Conservation (phyloP, 208 protist species). For the Willaertia magna region DNA sequence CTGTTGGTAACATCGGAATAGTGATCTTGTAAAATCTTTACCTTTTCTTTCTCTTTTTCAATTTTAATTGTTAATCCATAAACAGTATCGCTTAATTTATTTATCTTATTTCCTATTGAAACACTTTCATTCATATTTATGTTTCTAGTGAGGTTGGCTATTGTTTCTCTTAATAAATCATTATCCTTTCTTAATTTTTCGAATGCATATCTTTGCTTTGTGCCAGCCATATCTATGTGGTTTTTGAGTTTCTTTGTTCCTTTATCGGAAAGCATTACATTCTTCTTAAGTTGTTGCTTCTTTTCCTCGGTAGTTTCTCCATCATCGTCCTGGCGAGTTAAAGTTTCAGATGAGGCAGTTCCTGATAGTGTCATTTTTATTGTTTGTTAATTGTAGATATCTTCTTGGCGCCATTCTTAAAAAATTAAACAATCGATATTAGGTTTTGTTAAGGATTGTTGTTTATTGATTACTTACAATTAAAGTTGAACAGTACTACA, state of each 20-base stretch:
- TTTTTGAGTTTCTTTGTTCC: not conserved
- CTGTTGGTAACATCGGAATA: conserved; percentile 50
- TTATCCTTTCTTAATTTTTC: not conserved
- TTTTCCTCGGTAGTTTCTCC: not conserved
- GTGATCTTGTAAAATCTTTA: conserved; percentile 36
- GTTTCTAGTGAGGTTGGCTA: not conserved
- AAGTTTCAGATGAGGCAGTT: too few species aligned
- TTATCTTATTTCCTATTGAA: not conserved
- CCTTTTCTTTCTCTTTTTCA: not conserved
- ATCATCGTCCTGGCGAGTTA: too few species aligned
- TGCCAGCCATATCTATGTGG: not conserved
- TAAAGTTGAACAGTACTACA: too few species aligned
- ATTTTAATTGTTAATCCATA: not conserved
- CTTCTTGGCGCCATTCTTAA: too few species aligned
- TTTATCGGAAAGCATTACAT: too few species aligned
- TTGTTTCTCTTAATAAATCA: not conserved
- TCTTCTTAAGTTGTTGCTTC: not conserved
- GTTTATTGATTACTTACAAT: too few species aligned
- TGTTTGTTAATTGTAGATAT: too few species aligned
- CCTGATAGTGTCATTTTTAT: too few species aligned
- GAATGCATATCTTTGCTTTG: not conserved
- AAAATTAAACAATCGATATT: too few species aligned
- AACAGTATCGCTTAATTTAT: not conserved
- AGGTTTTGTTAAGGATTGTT: too few species aligned
- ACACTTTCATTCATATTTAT: not conserved